Percentiles rank a stretch among this genome's conserved stretches.
Evolutionary conservation across 2,329 filamentous ascomycete genomes (phyloP).

Genomic region (Diaporthe caulivora): DNA sequence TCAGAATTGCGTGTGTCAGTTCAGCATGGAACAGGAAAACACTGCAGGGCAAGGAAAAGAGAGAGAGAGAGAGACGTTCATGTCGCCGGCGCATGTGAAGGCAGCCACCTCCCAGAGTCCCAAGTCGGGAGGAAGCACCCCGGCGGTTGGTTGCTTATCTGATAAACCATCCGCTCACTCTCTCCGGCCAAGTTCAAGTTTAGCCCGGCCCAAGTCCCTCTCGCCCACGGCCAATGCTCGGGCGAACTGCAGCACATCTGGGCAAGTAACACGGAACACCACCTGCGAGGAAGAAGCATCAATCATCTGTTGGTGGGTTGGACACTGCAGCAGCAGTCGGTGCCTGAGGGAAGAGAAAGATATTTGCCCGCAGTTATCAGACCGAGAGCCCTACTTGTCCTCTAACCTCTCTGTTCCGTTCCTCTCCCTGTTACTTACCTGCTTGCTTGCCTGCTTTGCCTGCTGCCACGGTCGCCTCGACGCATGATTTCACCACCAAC

Average conservation of each 20-base stretch:
- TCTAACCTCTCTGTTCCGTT: conserved; percentile 10
- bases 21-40: conserved; percentile 10
- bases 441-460: background rate
- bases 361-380: conserved; percentile 10
- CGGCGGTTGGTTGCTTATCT: conserved; percentile 11
- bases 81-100: conserved; percentile 18
- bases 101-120: background rate
- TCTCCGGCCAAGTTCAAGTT: background rate
- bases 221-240: conserved; percentile 12
- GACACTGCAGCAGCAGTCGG: conserved; percentile 21
- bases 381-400: conserved; percentile 11
- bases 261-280: conserved; percentile 26
- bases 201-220: background rate
- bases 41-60: conserved; percentile 1
- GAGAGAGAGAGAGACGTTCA: too few relatives aligned
- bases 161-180: conserved; percentile 17
- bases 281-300: conserved; percentile 30
- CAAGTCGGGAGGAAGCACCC: background rate
- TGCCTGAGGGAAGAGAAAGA: conserved; percentile 16
- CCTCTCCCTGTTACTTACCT: background rate
- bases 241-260: conserved; percentile 22
- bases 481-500: background rate
- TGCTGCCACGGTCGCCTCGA: conserved; percentile 10
- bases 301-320: conserved; percentile 25
- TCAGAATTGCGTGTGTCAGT: conserved; percentile 9